Evolutionary conservation across 202 grass and related monocot genomes (phyloP).

Genomic region (Musa balbisiana): DNA sequence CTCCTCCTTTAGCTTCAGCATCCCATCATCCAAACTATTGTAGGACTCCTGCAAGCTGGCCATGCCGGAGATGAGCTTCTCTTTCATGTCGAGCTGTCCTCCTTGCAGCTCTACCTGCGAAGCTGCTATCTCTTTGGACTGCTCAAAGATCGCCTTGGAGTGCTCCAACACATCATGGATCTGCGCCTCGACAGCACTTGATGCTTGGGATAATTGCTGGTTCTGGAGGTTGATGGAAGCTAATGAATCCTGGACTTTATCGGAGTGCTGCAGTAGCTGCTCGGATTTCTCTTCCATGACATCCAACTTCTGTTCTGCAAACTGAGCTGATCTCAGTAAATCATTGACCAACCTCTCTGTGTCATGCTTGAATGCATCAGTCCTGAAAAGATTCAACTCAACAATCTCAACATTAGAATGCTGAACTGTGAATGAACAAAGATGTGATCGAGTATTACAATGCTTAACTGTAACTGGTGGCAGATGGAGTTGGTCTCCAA

Average conservation of each 20-base stretch:
- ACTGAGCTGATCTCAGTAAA: slow-evolving; percentile 48
- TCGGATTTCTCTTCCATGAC: slow-evolving; percentile 50
- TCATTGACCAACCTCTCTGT: slow-evolving; percentile 67
- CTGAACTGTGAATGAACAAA: too few relatives aligned
- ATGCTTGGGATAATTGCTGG: slow-evolving; percentile 25
- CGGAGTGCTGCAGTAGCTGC: slow-evolving; percentile 45
- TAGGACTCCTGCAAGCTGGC: slow-evolving; percentile 44
- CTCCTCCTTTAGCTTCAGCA: slow-evolving; percentile 53
- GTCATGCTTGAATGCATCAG: slow-evolving; percentile 80
- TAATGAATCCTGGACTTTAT: slow-evolving; percentile 40
- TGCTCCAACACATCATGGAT: slow-evolving; percentile 44
- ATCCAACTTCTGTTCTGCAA: slow-evolving; percentile 59
- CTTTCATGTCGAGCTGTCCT: slow-evolving; percentile 52
- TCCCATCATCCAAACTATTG: slow-evolving; percentile 38
- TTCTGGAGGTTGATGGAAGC: slow-evolving; percentile 39
- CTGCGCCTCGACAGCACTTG: slow-evolving; percentile 31
- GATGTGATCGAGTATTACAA: too few relatives aligned
- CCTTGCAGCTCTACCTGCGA: slow-evolving; percentile 36
- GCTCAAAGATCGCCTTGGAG: slow-evolving; percentile 37
- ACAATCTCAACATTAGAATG: too few relatives aligned
- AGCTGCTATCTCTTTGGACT: slow-evolving; percentile 45
- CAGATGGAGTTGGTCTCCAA: slow-evolving; percentile 75
- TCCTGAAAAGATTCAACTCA: slow-evolving; percentile 27
- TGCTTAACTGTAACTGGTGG: slow-evolving; percentile 70
- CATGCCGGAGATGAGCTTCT: slow-evolving; percentile 51